Conservation (phyloP, 225 moss, liverwort and hornwort species). For the Marchantia paleacea region DNA sequence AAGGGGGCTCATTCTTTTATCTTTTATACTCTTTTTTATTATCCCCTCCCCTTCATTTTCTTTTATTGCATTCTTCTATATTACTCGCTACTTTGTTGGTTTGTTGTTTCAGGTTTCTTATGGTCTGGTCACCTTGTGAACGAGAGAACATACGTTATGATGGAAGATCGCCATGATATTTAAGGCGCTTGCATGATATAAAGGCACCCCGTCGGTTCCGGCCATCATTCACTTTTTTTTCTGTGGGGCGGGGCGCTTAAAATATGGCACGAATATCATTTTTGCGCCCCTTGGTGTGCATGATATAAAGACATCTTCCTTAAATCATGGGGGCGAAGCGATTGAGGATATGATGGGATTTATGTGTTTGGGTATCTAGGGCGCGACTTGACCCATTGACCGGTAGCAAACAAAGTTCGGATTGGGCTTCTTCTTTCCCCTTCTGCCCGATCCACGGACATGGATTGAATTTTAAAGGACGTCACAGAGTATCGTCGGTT, state of each 20-base stretch:
- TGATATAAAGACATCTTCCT: not conserved
- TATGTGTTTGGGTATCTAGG: not conserved
- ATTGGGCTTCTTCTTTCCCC: too few species aligned
- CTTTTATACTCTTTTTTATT: not conserved
- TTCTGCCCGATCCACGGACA: too few species aligned
- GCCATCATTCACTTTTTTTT: not conserved
- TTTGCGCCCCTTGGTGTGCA: not conserved
- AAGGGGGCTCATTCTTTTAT: not conserved
- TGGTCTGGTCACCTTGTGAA: not conserved
- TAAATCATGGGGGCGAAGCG: not conserved
- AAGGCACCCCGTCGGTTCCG: not conserved
- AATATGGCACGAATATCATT: not conserved
- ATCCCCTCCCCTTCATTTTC: not conserved
- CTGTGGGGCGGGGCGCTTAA: not conserved
- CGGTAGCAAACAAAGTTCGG: too few species aligned
- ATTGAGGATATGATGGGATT: not conserved
- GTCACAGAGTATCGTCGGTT: too few species aligned
- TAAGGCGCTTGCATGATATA: not conserved
- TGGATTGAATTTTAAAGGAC: too few species aligned
- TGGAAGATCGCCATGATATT: not conserved
- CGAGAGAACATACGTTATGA: not conserved
- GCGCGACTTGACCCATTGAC: not conserved
- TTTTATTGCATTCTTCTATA: too few species aligned
- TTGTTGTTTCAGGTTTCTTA: conserved; percentile 3
- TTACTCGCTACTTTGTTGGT: not conserved